Conservation (phyloP, 805 yeast genomes). For the Wickerhamomyces hampshirensis region DNA sequence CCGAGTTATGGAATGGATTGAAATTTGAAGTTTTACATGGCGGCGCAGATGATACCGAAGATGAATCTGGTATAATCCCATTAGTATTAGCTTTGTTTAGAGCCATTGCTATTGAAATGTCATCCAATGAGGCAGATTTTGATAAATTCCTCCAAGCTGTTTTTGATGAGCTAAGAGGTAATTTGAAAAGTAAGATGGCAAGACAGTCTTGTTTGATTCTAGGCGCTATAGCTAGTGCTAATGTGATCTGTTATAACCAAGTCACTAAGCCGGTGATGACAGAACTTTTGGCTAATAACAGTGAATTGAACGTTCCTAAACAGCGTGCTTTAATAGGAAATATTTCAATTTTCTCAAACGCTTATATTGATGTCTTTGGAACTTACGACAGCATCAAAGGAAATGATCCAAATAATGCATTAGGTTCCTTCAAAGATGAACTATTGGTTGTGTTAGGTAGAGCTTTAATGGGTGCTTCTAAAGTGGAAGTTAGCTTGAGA, state of each 20-base stretch:
- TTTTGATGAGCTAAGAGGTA: conserved; percentile 48
- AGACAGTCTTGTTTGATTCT: conserved; percentile 62
- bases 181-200: conserved; percentile 47
- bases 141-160: conserved; percentile 36
- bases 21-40: conserved; percentile 87
- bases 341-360: conserved; percentile 51
- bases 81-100: conserved; percentile 41
- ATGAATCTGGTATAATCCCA: conserved; percentile 36
- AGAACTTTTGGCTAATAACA: conserved; percentile 31
- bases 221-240: conserved; percentile 48
- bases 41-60: conserved; percentile 45
- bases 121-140: conserved; percentile 27
- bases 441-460: conserved; percentile 64
- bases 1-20: conserved; percentile 77
- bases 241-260: conserved; percentile 40
- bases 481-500: conserved; percentile 64
- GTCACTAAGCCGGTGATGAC: conserved; percentile 45
- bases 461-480: conserved; percentile 62
- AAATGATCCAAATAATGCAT: conserved; percentile 6
- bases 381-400: conserved; percentile 13
- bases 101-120: conserved; percentile 36
- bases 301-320: conserved; percentile 43
- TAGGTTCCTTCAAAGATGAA: conserved; percentile 46
- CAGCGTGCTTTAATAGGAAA: conserved; percentile 58
- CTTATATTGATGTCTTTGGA: conserved; percentile 44